A percentile compares a stretch with the other conserved stretches of the same genome.
Evolutionary conservation across 1,284 basidiomycete species (phyloP).

Genomic region (Phlebopus sp.): DNA sequence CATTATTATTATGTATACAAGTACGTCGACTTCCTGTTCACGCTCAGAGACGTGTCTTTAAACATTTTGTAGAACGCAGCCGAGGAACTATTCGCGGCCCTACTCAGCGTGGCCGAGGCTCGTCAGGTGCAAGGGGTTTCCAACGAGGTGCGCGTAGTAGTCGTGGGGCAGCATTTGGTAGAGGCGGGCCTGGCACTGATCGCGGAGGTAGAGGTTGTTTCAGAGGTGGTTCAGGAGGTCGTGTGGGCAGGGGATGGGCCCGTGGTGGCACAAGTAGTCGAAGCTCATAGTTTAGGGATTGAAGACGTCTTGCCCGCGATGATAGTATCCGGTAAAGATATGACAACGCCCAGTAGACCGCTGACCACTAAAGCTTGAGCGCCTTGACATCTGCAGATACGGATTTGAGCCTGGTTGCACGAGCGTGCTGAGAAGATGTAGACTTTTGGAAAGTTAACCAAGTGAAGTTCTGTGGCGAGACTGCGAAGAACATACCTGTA

Average conservation of each 20-base stretch:
- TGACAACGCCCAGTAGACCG: not conserved
- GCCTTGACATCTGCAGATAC: constrained; percentile 46
- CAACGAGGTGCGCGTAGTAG: constrained; percentile 40
- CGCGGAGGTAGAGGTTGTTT: constrained; percentile 45
- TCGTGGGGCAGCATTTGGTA: constrained; percentile 37
- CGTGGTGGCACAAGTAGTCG: constrained; percentile 45
- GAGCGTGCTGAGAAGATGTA: constrained; percentile 42
- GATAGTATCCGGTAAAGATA: not conserved
- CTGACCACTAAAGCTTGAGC: constrained; percentile 38
- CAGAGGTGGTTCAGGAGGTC: constrained; percentile 40
- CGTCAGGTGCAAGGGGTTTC: constrained; percentile 47
- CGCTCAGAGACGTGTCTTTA: constrained; percentile 5
- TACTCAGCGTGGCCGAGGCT: constrained; percentile 40
- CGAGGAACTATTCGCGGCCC: constrained; percentile 43
- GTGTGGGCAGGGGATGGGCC: constrained; percentile 36
- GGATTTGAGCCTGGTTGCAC: constrained; percentile 40
- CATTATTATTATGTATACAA: too few relatives aligned
- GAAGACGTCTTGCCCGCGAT: not conserved
- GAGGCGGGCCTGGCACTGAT: constrained; percentile 42
- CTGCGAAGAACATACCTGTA: constrained; percentile 56
- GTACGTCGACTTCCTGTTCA: constrained; percentile 33
- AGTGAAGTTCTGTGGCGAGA: too few relatives aligned
- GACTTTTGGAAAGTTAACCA: too few relatives aligned
- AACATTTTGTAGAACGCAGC: constrained; percentile 50
- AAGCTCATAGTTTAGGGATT: constrained; percentile 37